Percentiles rank a stretch among this genome's conserved stretches.
Evolutionary conservation across 2,329 filamentous ascomycete species (phyloP).

Genomic region (Aspergillus fumigatiaffinis): DNA sequence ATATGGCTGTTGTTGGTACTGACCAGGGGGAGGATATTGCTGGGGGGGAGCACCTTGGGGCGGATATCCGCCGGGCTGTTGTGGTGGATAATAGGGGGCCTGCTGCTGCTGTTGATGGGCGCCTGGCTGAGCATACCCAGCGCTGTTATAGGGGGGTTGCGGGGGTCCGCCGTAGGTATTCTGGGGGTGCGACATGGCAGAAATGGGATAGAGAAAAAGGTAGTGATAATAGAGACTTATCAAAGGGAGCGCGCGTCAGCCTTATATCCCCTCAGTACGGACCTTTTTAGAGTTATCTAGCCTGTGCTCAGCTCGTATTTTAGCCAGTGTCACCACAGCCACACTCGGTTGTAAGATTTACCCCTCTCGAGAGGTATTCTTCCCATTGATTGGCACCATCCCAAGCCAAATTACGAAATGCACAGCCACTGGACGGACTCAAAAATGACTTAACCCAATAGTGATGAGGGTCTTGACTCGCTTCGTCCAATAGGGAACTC

Average conservation of each 20-base stretch:
- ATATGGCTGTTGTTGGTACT: constrained; percentile 3
- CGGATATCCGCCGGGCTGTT: background rate
- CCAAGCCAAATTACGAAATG: background rate
- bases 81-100: background rate
- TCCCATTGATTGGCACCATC: background rate
- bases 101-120: background rate
- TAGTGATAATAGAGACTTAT: background rate
- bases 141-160: background rate
- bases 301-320: too few relatives aligned
- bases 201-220: background rate
- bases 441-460: background rate
- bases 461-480: background rate
- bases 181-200: background rate
- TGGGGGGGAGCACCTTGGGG: constrained; percentile 1
- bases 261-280: background rate
- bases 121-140: background rate
- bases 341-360: background rate
- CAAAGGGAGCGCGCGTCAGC: background rate
- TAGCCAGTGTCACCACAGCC: background rate
- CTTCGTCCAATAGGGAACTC: background rate
- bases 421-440: background rate
- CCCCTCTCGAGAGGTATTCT: background rate
- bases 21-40: constrained; percentile 1
- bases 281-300: too few relatives aligned
- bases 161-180: background rate